A percentile compares a stretch with the other conserved stretches of the same genome.
Conservation (phyloP, 2,329 filamentous ascomycete genomes). For the Aspergillus sergii region DNA sequence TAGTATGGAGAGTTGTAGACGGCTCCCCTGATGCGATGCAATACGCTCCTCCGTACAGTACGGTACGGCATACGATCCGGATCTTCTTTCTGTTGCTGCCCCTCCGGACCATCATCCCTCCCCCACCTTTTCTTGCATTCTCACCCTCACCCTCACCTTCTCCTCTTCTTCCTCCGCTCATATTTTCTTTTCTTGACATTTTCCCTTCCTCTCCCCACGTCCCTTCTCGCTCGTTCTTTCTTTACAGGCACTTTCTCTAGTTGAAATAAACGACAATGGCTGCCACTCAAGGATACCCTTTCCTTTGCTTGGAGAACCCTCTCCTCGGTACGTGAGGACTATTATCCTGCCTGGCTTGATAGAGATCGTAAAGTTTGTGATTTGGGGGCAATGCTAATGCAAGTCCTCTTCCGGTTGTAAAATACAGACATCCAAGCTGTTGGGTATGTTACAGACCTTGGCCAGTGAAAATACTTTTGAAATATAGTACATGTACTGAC, state of each 20-base stretch:
- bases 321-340: conserved; percentile 69
- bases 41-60: not conserved
- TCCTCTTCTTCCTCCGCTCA: conserved; percentile 12
- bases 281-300: conserved; percentile 75
- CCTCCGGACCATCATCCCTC: conserved; percentile 22
- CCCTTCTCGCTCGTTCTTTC: conserved; percentile 9
- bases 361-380: not conserved
- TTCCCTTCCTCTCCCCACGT: not conserved
- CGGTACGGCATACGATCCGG: conserved; percentile 12
- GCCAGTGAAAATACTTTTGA: not conserved
- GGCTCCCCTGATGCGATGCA: not conserved
- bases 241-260: conserved; percentile 9
- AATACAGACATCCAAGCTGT: conserved; percentile 81
- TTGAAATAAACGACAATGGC: conserved; percentile 61
- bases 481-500: conserved; percentile 7
- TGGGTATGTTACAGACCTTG: conserved; percentile 51
- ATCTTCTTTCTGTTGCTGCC: conserved; percentile 25
- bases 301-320: conserved; percentile 95
- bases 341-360: not conserved
- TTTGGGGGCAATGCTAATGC: conserved; percentile 22
- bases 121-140: conserved; percentile 4
- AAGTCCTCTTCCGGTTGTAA: not conserved
- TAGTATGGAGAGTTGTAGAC: not conserved
- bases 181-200: conserved; percentile 14
- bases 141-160: conserved; percentile 15